Evolutionary conservation across 371 early-diverging fungal genomes (phyloP).

Genomic region (Choanephora cucurbitarum): DNA sequence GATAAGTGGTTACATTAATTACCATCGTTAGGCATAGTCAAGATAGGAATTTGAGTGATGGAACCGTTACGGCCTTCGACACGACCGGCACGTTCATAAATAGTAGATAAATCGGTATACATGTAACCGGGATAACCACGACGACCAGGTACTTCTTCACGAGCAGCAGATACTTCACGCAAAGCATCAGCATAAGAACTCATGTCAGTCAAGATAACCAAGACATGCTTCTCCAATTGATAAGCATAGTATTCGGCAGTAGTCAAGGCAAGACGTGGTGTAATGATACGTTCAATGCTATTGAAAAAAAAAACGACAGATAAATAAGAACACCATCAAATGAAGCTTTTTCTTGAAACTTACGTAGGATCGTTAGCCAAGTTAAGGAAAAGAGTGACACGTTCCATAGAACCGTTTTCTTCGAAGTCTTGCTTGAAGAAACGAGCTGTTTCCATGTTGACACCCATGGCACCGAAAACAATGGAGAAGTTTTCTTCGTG

Average conservation of each 20-base stretch:
- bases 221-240: conserved; percentile 99
- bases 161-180: conserved; percentile 99
- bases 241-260: conserved; percentile 99
- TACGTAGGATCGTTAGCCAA: conserved; percentile 99
- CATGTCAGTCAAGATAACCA: conserved; percentile 99
- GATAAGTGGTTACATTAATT: conserved; percentile 8
- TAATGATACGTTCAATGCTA: conserved; percentile 99
- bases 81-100: conserved; percentile 99
- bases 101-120: conserved; percentile 99
- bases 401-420: conserved; percentile 99
- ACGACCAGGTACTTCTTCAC: conserved; percentile 99
- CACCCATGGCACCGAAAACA: conserved; percentile 99
- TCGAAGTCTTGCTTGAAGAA: conserved; percentile 99
- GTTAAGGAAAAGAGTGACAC: conserved; percentile 99
- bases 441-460: conserved; percentile 99
- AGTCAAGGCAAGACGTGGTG: conserved; percentile 99
- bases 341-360: conserved; percentile 19
- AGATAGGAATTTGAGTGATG: conserved; percentile 99
- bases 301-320: neutral
- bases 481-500: conserved; percentile 99
- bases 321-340: conserved; percentile 11
- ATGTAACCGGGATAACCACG: conserved; percentile 99
- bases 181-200: conserved; percentile 99
- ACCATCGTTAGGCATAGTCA: conserved; percentile 99
- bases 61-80: conserved; percentile 99